Evolutionary conservation across 495 filamentous ascomycete genomes (phyloP), one percentile per base, ranked within the genome.

Genomic region (Hypomontagnella monticulosa): DNA sequence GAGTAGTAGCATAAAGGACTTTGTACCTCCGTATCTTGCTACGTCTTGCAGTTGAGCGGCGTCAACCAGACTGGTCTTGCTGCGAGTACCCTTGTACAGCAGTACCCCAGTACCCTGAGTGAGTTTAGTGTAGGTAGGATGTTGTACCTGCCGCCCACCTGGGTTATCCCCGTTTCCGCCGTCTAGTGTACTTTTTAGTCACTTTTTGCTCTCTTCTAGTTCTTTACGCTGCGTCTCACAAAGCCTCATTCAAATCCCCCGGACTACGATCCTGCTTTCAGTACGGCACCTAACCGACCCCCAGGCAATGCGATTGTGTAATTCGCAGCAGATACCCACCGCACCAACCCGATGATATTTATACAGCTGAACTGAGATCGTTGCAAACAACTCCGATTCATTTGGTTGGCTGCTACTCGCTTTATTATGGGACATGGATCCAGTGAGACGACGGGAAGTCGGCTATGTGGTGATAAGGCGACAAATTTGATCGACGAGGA

Each of bases 141-240:
- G 11, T 48, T 53, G 52, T 67, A 62, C 53, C 58, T 68, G 59
- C 59, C 49, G 53, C 37, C 49, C 19, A 57, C 37, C 54, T 68
- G 30, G 65, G 42, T 42, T 63, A 68, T 68, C 65, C 65, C 65
- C 59, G 65, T 59, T 51, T 60, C 65, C 59, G 65, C 50, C 55
- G 42, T 44, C 55, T 63, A 63, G 61, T 38, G 27, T 15, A 33
- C 11, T n/a, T 59, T 60, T 63, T 68, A 68, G 65, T 50, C 38
- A 59, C 15, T 59, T 64, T 58, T 37, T 50, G 27, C 14, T 32
- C 36, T 32, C n/a, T 65, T 43, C 40, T 20, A 14, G 36, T 50
- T 41, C 16, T 27, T 16, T 51, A 38, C 41, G 33, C 43, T 42
- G 42, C 37, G 44, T 33, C 43, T 63, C 36, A 41, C 65, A 64